Evolutionary conservation across 257 asterid genomes (phyloP).

Genomic region (Gardenia jasminoides): DNA sequence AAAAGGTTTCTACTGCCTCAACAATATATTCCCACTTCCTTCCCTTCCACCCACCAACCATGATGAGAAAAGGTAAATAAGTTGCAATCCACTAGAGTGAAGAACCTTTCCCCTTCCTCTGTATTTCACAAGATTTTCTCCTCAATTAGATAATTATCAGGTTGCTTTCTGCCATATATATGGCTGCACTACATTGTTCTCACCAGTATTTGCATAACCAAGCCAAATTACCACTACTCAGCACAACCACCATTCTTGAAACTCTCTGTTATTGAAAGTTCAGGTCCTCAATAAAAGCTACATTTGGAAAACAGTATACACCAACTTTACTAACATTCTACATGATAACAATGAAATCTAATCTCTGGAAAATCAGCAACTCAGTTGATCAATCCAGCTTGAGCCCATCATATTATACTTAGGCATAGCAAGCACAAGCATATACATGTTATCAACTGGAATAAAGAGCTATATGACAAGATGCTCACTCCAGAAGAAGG

Average conservation of each 20-base stretch:
- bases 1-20: background rate
- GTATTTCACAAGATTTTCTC: background rate
- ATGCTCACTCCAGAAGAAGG: background rate
- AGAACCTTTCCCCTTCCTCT: background rate
- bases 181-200: background rate
- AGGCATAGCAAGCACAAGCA: background rate
- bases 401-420: background rate
- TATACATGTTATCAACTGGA: background rate
- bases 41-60: background rate
- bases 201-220: background rate
- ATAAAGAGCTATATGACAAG: background rate
- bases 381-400: background rate
- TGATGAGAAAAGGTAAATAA: background rate
- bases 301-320: background rate
- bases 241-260: background rate
- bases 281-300: background rate
- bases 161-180: background rate
- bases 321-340: background rate
- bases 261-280: background rate
- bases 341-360: background rate
- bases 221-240: background rate
- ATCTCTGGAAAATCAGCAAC: background rate
- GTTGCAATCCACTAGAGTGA: background rate
- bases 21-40: background rate
- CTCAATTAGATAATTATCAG: background rate